Percentiles rank a stretch among this genome's conserved stretches.
Evolutionary conservation across 345 rosid genomes (phyloP).

Genomic region (Hypericum androsaemum): DNA sequence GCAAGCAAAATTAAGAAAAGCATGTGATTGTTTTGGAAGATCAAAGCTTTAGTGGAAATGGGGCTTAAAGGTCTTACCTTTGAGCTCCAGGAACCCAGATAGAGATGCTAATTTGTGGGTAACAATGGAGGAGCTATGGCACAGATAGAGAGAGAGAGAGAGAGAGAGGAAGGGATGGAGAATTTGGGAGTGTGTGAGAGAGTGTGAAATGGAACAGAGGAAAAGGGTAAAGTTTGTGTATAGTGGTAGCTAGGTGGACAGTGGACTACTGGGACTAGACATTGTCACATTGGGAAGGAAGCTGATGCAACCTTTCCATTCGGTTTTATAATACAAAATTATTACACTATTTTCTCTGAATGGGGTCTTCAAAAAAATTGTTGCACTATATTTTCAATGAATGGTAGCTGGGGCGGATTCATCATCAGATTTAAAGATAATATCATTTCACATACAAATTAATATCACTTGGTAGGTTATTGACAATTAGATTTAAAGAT

Average conservation of each 20-base stretch:
- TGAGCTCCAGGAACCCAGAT: neutral
- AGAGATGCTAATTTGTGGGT: neutral
- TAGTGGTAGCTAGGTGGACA: neutral
- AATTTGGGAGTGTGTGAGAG: neutral
- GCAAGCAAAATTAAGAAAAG: conserved; percentile 12
- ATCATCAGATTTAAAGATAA: too few relatives aligned
- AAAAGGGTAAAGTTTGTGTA: conserved; percentile 4
- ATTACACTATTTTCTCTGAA: too few relatives aligned
- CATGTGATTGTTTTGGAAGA: conserved; percentile 6
- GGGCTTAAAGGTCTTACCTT: neutral
- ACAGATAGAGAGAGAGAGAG: neutral
- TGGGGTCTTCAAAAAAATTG: too few relatives aligned
- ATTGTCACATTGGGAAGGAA: neutral
- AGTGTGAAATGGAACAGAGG: neutral
- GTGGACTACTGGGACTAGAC: conserved; percentile 7
- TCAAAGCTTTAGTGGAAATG: neutral
- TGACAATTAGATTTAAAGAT: too few relatives aligned
- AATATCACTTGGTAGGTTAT: too few relatives aligned
- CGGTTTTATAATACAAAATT: too few relatives aligned
- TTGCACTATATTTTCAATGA: too few relatives aligned
- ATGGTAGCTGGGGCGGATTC: too few relatives aligned
- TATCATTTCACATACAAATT: too few relatives aligned
- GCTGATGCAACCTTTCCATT: too few relatives aligned
- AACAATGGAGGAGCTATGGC: neutral
- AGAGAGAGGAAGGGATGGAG: neutral